Evolutionary conservation across 179 eudicot genomes (phyloP), one percentile per base, ranked within the genome.

Genomic region (Silene coronaria): DNA sequence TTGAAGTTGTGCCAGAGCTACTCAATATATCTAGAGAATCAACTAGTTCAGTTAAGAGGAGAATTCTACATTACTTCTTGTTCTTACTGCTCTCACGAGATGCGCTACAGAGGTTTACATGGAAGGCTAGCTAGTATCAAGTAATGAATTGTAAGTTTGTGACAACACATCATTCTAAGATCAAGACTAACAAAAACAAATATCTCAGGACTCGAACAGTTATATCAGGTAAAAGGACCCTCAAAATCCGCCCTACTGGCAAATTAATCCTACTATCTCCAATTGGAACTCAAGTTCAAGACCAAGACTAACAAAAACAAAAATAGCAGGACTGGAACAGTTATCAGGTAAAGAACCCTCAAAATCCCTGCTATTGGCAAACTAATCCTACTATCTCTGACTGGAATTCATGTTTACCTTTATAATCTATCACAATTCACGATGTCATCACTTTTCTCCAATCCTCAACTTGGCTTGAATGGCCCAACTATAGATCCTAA

Each of bases 231-330:
- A 6, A 62, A 51, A 7, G 11, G 45, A 34, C 14, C 57, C 32
- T 63, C 76, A 58, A 60, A 27, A 55, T n/a, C 10, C 13, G 16
- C 9, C 9, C 13, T 42, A 65, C 19, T 59, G 45, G 46, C 19
- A 69, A 17, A 67, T 55, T 7, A 32, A 17, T 17, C 59, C 60
- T 26, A 70, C 69, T 77, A 70, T 38, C 70, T 61, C 55, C 9
- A 22, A 63, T 27, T 17, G 58, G 63, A 71, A 26, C 11, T 62
- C 51, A 27, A 66, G 2, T 22, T 58, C 21, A 76, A 38, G 46
- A 38, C 10, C 12, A 38, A 38, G 46, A 38, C 46, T 38, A 38
- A 38, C 46, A 2, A 38, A 38, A 8, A 24, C 19, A 14, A 17
- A 14, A 30, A 23, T 21, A 13, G 4, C 5, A 17, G 55, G 27